Base-by-base conservation (phyloP, 2,329 filamentous ascomycete genomes). In the Fusarium euwallaceae region DNA sequence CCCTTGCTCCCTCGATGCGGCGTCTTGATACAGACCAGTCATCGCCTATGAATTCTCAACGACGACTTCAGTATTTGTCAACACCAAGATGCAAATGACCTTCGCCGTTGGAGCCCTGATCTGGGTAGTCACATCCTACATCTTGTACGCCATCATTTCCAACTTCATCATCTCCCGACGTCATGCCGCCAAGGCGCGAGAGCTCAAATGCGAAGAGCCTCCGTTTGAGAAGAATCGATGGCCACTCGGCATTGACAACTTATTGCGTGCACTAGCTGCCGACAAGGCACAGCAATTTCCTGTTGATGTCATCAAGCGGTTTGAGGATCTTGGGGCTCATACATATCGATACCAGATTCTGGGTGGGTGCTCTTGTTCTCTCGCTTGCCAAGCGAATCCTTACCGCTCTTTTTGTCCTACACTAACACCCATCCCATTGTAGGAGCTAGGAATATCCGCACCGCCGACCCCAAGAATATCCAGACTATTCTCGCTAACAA, bases 391-490 rank as follows among this genome's bases (percentile, higher is more conserved):
- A 45, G 43, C 43, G 43, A 45, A 9, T 24, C 20, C 22, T 45
- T 24, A 24, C 43, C 43, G 20, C 22, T 9, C 14, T 10, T 24
- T 2, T 48, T 16, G 14, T 24, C 7, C 16, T 4, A 9, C 7
- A 24, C 22, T 48, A 24, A 48, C 14, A 2, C 7, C 27, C 27
- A 29, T 29, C 27, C 22, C 22, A 24, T 6, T 5, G 8, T 10
- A 48, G 43, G 43, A 17, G 22, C 43, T 3, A 48, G 43, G 14
- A 48, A 24, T 27, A 48, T 27, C 3, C 43, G 43, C 22, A 48
- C 43, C 16, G 43, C 43, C 14, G 65, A 67, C 7, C 65, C 60
- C 6, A 51, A 67, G 32, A 67, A 67, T 24, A 43, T 67, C 32
- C 55, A 67, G 48, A 14, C 65, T 4, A 24, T 67, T 12, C 65